Base-by-base conservation (phyloP, 805 yeast species). In the Grigorovia transvaalensis region DNA sequence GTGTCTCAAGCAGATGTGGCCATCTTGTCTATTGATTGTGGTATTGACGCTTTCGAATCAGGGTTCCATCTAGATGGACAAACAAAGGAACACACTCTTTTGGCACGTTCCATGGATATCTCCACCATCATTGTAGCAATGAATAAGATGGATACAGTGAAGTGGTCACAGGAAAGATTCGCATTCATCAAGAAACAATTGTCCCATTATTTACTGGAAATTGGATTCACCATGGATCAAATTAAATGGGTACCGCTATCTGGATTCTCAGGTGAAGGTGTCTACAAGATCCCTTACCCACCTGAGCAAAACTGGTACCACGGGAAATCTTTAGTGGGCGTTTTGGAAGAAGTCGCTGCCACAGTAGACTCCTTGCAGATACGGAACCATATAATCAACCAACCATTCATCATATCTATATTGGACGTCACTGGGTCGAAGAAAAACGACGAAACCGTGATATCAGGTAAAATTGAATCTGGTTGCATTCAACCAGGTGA, bases 1-100 rank as follows among this genome's bases (percentile, higher is more conserved):
- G 98, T 98, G 15, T 89, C 98, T 41, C 99, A 93, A 74, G 98
- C 99, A 23, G 99, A 93, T 73, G 90, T 91, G 50, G 99, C 99
- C 67, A 81, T 93, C 54, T 78, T 93, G 62, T 97, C 93, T 43
- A 89, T 93, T 58, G 88, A 96, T 59, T 97, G 98, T 53, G 85
- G 98, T 74, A 88, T 88, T 69, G 98, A 97, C 71, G 99, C 95
- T 64, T 93, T 93, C 73, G 99, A 93, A 74, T 91, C 97, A 51
- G 99, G 99, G 47, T 91, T 91, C 67, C 96, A 91, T 74, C 81
- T 90, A 68, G 98, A 97, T 62, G 99, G 99, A 54, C 99, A 91
- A 74, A 88, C 98, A 35, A 84, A 96, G 72, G 98, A 90, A 77
- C 99, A 91, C 66, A 95, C 97, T 2, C 73, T 91, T 52, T 77